Evolutionary conservation across 129 eudicot species (phyloP), one percentile per base, ranked within the genome.

Genomic region (Tagetes patula): DNA sequence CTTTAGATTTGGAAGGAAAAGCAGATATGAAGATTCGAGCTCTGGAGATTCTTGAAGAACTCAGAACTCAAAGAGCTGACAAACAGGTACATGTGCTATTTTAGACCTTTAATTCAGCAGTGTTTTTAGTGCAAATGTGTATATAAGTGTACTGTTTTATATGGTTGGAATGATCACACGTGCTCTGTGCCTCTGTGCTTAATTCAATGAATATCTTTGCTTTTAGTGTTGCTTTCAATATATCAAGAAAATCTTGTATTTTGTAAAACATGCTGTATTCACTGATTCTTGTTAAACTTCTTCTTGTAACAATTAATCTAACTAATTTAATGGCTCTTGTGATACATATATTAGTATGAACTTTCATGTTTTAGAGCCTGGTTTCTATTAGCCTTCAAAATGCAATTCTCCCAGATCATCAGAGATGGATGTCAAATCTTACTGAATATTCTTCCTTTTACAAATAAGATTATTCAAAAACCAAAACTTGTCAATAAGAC

Each of bases 41-140:
- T 69, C 58, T 86, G 79, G 98, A 94, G 86, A 79, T 77, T 50
- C 71, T 94, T 72, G 98, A 94, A 77, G 93, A 86, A 72, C 87
- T 90, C 41, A 79, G 98, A 82, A 86, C 85, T 74, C 82, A 84
- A 80, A 84, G 98, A 86, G 98, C 98, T 31, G 98, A 93, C 85
- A 86, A 80, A 85, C 98, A 94, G 96, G 98, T 94, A 20, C 65
- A 11, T 20, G 3, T 32, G 39, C 31, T 32, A 6, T 40, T n/a
- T 4, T 46, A 45, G 49, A 9, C 30, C 27, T 54, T 6, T 13
- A 54, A 39, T 31, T 20, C 39, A n/a, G 32, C 77, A 14, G 41
- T 45, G 1, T 47, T 47, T 62, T 36, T 48, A 7, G 46, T 36
- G 50, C 34, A 63, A 48, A 34, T 37, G 13, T 74, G 13, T 60